Conservation (phyloP, 805 yeast genomes). For the Lachancea meyersii region DNA sequence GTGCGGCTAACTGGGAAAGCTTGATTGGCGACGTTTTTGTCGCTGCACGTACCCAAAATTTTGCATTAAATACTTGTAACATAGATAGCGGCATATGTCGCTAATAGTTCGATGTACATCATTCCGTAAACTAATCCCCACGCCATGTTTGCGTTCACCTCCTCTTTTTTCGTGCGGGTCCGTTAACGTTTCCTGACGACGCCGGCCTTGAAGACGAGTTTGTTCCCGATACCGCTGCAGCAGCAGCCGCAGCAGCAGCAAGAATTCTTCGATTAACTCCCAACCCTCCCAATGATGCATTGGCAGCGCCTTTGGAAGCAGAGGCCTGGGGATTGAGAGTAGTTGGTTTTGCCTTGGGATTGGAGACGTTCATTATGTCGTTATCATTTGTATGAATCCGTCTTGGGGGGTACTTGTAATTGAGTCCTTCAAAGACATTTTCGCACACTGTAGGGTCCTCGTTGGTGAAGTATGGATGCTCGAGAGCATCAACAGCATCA, state of each 20-base stretch:
- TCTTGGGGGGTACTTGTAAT: constrained; percentile 73
- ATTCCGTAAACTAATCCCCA: not conserved
- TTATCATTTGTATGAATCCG: constrained; percentile 83
- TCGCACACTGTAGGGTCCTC: constrained; percentile 61
- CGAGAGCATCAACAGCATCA: constrained; percentile 69
- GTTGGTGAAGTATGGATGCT: constrained; percentile 64
- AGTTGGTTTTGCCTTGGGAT: constrained; percentile 17
- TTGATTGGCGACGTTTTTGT: too few relatives aligned
- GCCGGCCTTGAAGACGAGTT: constrained; percentile 14
- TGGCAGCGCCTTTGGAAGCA: constrained; percentile 14
- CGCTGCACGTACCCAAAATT: not conserved
- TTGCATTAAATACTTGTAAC: constrained; percentile 5
- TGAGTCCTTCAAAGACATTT: constrained; percentile 75
- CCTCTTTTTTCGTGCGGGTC: constrained; percentile 27
- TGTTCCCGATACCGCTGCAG: constrained; percentile 33
- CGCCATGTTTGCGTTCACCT: constrained; percentile 14
- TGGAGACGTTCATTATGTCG: constrained; percentile 47
- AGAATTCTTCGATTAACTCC: constrained; percentile 33
- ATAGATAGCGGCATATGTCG: not conserved
- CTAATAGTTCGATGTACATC: not conserved
- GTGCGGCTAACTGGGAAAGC: not conserved
- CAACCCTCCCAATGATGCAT: constrained; percentile 28
- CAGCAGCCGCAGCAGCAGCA: constrained; percentile 37
- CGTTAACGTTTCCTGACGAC: constrained; percentile 9
- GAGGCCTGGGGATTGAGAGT: constrained; percentile 19